Conservation (phyloP, 306 rosid species). For the Cyamopsis tetragonoloba region DNA sequence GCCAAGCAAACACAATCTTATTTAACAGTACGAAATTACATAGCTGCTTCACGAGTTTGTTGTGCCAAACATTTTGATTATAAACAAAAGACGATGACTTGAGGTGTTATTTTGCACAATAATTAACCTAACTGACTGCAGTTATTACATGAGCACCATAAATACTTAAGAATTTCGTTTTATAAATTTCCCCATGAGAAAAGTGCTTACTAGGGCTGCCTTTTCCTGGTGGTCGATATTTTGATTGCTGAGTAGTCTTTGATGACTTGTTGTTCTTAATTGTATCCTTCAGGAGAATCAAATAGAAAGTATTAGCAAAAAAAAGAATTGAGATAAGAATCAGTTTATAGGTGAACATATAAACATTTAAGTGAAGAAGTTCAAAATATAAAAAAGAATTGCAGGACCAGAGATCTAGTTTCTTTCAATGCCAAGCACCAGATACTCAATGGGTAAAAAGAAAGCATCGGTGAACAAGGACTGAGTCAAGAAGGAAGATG, state of each 20-base stretch:
- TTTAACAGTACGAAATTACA: background rate
- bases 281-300: conserved; percentile 40
- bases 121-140: background rate
- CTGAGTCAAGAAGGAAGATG: background rate
- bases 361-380: background rate
- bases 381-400: too few species aligned
- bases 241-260: conserved; percentile 56
- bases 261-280: conserved; percentile 50
- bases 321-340: background rate
- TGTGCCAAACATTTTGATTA: background rate
- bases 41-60: background rate
- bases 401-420: background rate
- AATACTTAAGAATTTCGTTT: background rate
- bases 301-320: background rate
- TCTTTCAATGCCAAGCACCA: background rate
- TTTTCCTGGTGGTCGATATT: conserved; percentile 68
- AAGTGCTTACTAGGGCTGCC: conserved; percentile 62
- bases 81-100: background rate
- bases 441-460: background rate
- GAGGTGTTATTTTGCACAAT: background rate
- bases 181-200: background rate
- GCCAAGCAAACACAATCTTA: conserved; percentile 20
- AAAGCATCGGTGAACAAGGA: background rate
- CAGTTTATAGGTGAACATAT: background rate
- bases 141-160: background rate